Evolutionary conservation across 805 yeast species (phyloP).

Genomic region (Yarrowia deformans): DNA sequence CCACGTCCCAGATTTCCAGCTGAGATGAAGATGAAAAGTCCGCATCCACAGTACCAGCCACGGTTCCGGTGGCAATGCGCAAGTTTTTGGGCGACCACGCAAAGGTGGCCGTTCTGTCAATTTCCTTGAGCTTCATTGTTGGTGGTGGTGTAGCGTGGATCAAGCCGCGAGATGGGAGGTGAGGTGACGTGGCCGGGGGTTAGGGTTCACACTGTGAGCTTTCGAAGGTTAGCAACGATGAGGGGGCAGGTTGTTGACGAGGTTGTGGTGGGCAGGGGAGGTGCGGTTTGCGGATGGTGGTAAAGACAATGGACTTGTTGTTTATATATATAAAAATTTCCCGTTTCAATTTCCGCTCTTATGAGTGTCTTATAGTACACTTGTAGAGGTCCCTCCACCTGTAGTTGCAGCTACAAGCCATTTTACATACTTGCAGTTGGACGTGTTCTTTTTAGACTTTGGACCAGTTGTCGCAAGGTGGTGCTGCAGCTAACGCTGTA

Average conservation of each 20-base stretch:
- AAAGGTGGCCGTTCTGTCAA: constrained; percentile 87
- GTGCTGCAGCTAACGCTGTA: background rate
- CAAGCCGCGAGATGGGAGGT: constrained; percentile 32
- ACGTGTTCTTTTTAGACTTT: constrained; percentile 33
- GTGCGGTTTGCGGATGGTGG: background rate
- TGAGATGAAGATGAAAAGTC: constrained; percentile 79
- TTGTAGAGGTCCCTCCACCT: constrained; percentile 2
- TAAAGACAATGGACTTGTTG: background rate
- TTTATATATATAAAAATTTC: background rate
- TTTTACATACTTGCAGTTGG: background rate
- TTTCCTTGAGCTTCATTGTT: constrained; percentile 74
- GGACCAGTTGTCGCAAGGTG: background rate
- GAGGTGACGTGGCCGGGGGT: constrained; percentile 39
- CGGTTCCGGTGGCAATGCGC: constrained; percentile 82
- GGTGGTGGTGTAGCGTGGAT: constrained; percentile 30
- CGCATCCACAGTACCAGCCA: constrained; percentile 95
- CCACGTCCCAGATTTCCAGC: constrained; percentile 80
- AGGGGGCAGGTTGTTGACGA: background rate
- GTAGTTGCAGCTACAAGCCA: background rate
- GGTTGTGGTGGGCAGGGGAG: background rate
- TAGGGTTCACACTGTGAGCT: constrained; percentile 8
- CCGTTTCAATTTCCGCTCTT: background rate
- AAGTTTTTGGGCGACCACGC: constrained; percentile 86
- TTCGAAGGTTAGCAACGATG: constrained; percentile 34
- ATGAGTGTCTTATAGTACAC: too few species aligned